Evolutionary conservation across 2,329 filamentous ascomycete genomes (phyloP), one percentile per base, ranked within the genome.

Genomic region (Epichloe baconii): DNA sequence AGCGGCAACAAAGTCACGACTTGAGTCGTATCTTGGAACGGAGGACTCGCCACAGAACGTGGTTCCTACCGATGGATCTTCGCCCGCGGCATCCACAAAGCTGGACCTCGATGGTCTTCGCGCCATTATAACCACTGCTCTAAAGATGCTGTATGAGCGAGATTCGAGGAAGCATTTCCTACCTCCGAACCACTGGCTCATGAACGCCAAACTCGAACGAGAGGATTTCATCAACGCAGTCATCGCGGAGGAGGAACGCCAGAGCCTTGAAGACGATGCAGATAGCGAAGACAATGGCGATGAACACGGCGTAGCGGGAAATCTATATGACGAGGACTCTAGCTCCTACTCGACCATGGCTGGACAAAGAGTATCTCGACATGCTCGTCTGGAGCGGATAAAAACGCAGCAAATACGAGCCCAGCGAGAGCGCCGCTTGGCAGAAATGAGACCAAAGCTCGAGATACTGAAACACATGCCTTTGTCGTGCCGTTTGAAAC

Each of bases 391-490:
- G 19, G 85, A 90, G 61, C 72, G 73, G 50, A 66, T 85, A 44
- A 78, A 79, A 56, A 72, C 75, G 40, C 78, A 82, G 56, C 81
- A 88, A 60, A 78, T 81, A 55, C 82, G 81, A 61, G 75, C 78
- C 6, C 82, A 82, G 43, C 76, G 83, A 38, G 82, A 83, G 57
- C 82, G 86, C 56, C 79, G 86, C 54, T 70, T 94, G 23, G 86
- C 90, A 46, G 78, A 85, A 14, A 81, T 95, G 54, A 88, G 86
- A 0, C 91, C 93, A 0, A 84, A 91, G 58, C 73, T 96, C 10
- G 90, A 96, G 62, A 86, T 98, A 5, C 69, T 98, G 48, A 85
- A 93, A 58, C 94, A 97, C 61, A 94, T 98, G 83, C 93, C 93
- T 0, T 97, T 64, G 86, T 91, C 57, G 93, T 98, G 44, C 93